phyloP scores from a whole-genome alignment of 352 stramenopile genomes.

The Phytophthora foliorum region DNA sequence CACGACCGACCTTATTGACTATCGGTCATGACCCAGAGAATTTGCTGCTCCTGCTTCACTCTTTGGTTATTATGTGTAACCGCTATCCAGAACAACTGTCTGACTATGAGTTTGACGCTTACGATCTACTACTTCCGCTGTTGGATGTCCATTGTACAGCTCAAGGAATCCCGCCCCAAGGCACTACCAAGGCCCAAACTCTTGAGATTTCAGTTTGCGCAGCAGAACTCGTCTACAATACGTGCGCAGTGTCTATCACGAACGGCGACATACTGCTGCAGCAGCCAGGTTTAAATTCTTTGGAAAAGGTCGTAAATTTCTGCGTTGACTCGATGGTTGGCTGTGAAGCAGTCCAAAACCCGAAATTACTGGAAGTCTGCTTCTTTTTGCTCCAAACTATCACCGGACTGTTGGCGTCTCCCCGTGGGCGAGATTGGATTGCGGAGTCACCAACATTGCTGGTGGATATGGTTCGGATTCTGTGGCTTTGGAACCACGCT shows the following conservation, averaged over 20 bases:
- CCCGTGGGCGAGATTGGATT: constrained; percentile 70
- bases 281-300: constrained; percentile 45
- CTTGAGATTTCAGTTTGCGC: constrained; percentile 69
- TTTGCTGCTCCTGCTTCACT: constrained; percentile 70
- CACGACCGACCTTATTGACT: constrained; percentile 72
- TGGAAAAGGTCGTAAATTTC: constrained; percentile 79
- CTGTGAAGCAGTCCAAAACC: constrained; percentile 39
- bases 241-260: constrained; percentile 64
- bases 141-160: constrained; percentile 70
- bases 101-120: constrained; percentile 75
- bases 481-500: constrained; percentile 83
- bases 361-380: constrained; percentile 57
- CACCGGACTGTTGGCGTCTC: constrained; percentile 67
- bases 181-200: constrained; percentile 56
- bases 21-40: constrained; percentile 78
- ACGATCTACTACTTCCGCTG: constrained; percentile 68
- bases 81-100: constrained; percentile 62
- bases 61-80: constrained; percentile 75
- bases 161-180: constrained; percentile 45
- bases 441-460: constrained; percentile 65
- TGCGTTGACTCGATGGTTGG: constrained; percentile 70
- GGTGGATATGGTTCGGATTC: constrained; percentile 73
- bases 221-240: constrained; percentile 74
- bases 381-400: constrained; percentile 80
- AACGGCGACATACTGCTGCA: constrained; percentile 74